Evolutionary conservation across 192 early-diverging fungal species (phyloP), one percentile per base, ranked within the genome.

Genomic region (Dispira simplex): DNA sequence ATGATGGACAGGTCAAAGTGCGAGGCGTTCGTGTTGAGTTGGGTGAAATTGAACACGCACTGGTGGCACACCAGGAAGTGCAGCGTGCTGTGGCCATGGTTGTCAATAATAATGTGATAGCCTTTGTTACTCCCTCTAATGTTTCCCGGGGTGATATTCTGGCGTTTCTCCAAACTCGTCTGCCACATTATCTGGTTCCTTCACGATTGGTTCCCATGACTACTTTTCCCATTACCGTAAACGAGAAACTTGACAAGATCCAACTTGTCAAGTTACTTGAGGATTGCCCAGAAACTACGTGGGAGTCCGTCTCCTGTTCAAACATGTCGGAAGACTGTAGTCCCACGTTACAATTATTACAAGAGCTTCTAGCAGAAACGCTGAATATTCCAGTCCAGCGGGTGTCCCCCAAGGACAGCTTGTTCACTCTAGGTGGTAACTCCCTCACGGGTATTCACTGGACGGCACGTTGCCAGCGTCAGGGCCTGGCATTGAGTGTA

Each of bases 1-100:
- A 51, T 13, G 74, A 75, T 32, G 12, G 66, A 23, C 68, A 70
- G 60, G 66, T 75, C 66, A 73, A 73, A 58, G 66, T 75, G 39
- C 63, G 71, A 46, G 73, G 73, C 0, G 69, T 49, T 60, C 65
- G 73, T 11, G 62, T 75, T 13, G 70, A 75, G 45, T 65, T 70
- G 8, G 65, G 63, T 9, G 73, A 75, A 64, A 56, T 75, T 3
- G 68, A 69, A 46, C 25, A 52, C 25, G 20, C 62, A 1, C 48
- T 71, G 10, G 43, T 43, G 1, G 43, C 48, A 12, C 53, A 67
- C 48, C 56, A 56, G 9, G 28, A 26, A 14, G 70, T 80, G 13
- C 12, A 23, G 3, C 55, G 51, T 46, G 70, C 55, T 2, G 52
- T 62, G 28, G 74, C 72, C 0, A 16, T 76, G 16, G 69, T 71